Evolutionary conservation across 2,329 filamentous ascomycete species (phyloP).

Genomic region (Pezicula rhizophila): DNA sequence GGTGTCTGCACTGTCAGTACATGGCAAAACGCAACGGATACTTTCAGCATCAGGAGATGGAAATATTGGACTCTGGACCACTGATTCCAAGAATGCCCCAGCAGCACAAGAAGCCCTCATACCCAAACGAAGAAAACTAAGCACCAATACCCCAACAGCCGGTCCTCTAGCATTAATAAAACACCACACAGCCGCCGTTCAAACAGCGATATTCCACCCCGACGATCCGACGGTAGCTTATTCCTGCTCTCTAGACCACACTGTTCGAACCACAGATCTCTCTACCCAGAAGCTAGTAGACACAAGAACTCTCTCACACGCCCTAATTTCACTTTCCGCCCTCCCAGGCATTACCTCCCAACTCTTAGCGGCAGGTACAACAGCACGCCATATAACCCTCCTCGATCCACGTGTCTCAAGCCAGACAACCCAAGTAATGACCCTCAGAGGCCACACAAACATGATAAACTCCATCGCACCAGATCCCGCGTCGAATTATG

Average conservation of each 20-base stretch:
- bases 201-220: constrained; percentile 78
- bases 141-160: constrained; percentile 55
- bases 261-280: constrained; percentile 84
- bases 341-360: constrained; percentile 51
- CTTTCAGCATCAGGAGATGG: constrained; percentile 83
- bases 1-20: constrained; percentile 69
- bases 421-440: constrained; percentile 74
- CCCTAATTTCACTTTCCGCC: constrained; percentile 72
- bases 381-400: constrained; percentile 83
- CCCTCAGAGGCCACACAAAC: constrained; percentile 84
- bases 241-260: constrained; percentile 86
- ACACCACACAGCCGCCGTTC: constrained; percentile 66
- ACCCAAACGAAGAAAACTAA: constrained; percentile 71
- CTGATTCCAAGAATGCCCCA: constrained; percentile 69
- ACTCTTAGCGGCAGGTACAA: constrained; percentile 68
- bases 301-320: constrained; percentile 75
- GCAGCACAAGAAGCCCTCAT: constrained; percentile 64
- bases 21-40: constrained; percentile 67
- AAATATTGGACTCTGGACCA: constrained; percentile 82
- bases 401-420: constrained; percentile 81
- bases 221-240: constrained; percentile 84
- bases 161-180: constrained; percentile 72
- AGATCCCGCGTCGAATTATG: constrained; percentile 60
- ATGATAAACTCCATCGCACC: constrained; percentile 47
- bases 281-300: constrained; percentile 74